Conservation (phyloP, 2,329 filamentous ascomycete species). For the Delphinella strobiligena region DNA sequence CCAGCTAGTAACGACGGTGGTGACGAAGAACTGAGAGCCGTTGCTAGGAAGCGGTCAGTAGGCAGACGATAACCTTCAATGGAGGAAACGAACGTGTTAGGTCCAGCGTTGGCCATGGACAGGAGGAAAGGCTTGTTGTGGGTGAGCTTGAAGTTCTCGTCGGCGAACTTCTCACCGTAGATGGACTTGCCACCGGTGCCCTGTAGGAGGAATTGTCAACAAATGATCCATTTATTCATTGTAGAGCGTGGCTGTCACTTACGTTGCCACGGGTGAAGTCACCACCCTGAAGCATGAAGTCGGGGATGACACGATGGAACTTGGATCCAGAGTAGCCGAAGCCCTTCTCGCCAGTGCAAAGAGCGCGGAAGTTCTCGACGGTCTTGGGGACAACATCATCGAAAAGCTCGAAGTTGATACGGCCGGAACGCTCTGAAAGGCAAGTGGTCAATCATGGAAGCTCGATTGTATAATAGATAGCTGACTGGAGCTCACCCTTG, state of each 20-base stretch:
- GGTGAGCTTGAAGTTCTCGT: slow-evolving; percentile 89
- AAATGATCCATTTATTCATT: no score
- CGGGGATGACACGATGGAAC: slow-evolving; percentile 96
- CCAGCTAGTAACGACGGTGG: slow-evolving; percentile 54
- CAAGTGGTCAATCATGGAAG: slow-evolving; percentile 11
- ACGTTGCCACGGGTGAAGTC: slow-evolving; percentile 95
- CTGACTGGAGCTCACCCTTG: slow-evolving; percentile 39
- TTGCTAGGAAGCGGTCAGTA: slow-evolving; percentile 34
- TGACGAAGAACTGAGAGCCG: slow-evolving; percentile 63
- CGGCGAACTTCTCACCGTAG: slow-evolving; percentile 93
- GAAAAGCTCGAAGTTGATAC: slow-evolving; percentile 84
- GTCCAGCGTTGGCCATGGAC: slow-evolving; percentile 96
- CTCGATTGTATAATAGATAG: slow-evolving; percentile 6
- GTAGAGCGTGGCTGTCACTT: no score
- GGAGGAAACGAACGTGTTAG: slow-evolving; percentile 72
- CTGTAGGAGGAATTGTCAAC: slow-evolving; percentile 3
- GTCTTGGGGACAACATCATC: slow-evolving; percentile 82
- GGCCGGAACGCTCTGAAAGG: slow-evolving; percentile 54
- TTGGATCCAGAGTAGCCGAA: slow-evolving; percentile 66
- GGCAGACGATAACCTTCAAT: no score
- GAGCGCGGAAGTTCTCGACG: slow-evolving; percentile 87
- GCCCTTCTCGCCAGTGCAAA: slow-evolving; percentile 94
- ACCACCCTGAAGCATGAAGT: slow-evolving; percentile 98
- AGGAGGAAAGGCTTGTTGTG: slow-evolving; percentile 88
- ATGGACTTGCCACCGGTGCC: slow-evolving; percentile 95